Conservation (phyloP, 352 stramenopile genomes). For the Phytophthora cajani region DNA sequence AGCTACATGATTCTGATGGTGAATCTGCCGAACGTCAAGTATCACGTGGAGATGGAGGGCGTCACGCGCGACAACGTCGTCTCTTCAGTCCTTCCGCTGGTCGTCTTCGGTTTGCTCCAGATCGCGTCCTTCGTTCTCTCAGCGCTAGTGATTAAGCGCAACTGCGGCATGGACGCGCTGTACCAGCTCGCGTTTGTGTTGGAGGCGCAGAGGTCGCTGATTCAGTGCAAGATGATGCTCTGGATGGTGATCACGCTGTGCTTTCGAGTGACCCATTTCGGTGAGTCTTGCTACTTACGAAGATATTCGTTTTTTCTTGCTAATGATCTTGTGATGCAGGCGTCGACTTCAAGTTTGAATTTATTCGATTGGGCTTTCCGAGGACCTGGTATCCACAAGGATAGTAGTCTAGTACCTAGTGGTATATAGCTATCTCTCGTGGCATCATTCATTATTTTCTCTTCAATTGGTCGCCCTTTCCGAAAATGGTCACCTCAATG, state of each 20-base stretch:
- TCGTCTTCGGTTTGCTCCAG: constrained; percentile 24
- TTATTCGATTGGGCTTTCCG: constrained; percentile 10
- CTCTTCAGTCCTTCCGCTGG: constrained; percentile 1
- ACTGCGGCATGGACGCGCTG: constrained; percentile 17
- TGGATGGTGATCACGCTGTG: constrained; percentile 28
- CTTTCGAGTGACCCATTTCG: constrained; percentile 19
- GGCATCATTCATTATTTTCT: too few relatives aligned
- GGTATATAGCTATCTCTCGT: too few relatives aligned
- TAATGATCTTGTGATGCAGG: neutral
- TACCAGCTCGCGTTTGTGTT: constrained; percentile 38
- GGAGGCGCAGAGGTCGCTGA: constrained; percentile 20
- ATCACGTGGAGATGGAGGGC: constrained; percentile 7
- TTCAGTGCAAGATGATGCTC: constrained; percentile 31
- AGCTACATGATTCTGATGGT: constrained; percentile 21
- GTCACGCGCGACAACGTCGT: constrained; percentile 3
- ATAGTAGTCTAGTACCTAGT: neutral
- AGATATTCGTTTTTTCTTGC: neutral
- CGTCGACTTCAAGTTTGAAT: constrained; percentile 20
- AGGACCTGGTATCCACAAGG: constrained; percentile 4
- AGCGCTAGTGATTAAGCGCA: constrained; percentile 11
- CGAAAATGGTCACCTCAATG: too few relatives aligned
- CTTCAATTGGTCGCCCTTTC: too few relatives aligned
- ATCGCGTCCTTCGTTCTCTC: constrained; percentile 24
- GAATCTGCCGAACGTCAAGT: constrained; percentile 24
- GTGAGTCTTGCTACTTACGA: constrained; percentile 4